Conservation (phyloP, 2,329 filamentous ascomycete species). For the Pseudocercospora pini-densiflorae region DNA sequence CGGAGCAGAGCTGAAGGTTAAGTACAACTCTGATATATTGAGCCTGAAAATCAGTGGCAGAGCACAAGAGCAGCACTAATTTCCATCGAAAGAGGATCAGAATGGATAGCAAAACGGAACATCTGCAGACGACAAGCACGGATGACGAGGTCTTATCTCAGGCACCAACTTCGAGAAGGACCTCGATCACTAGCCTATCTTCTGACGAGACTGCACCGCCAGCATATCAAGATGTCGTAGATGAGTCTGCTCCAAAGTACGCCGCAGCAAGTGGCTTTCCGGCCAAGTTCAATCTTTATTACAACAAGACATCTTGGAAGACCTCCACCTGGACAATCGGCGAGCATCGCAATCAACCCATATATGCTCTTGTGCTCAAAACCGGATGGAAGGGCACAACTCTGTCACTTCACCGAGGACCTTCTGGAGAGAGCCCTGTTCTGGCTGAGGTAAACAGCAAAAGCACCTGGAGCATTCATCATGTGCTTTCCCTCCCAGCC, state of each 20-base stretch:
- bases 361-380: conserved; percentile 15
- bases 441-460: conserved; percentile 15
- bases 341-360: conserved; percentile 20
- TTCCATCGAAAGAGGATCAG: background rate
- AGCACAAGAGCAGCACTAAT: background rate
- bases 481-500: conserved; percentile 15
- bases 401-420: conserved; percentile 16
- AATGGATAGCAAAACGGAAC: conserved; percentile 7
- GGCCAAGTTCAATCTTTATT: conserved; percentile 21
- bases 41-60: background rate
- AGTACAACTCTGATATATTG: background rate
- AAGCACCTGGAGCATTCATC: conserved; percentile 11
- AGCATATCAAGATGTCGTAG: conserved; percentile 22
- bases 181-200: conserved; percentile 16
- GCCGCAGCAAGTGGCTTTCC: background rate
- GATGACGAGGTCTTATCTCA: conserved; percentile 16
- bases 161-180: conserved; percentile 11
- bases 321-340: conserved; percentile 17
- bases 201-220: conserved; percentile 15
- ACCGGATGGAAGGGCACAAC: conserved; percentile 21
- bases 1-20: background rate
- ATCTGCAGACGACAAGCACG: conserved; percentile 1
- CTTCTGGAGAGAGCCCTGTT: background rate
- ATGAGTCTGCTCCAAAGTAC: conserved; percentile 3
- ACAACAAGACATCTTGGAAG: conserved; percentile 15